Conservation (phyloP, 2,329 filamentous ascomycete genomes). For the Phialophora macrospora region DNA sequence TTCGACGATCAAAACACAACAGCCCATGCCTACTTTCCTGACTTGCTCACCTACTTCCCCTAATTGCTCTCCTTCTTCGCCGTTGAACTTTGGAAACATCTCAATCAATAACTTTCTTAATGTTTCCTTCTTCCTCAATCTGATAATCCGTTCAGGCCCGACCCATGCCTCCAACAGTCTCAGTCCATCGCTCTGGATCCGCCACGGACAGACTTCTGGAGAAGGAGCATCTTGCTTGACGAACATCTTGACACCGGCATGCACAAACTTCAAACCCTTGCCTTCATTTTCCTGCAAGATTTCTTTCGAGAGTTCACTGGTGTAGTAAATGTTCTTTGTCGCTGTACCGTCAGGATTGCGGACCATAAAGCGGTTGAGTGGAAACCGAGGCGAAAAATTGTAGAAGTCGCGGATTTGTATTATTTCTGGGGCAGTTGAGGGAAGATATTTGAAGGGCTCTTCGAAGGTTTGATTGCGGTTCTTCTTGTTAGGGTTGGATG, state of each 20-base stretch:
- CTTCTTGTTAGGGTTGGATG: slow-evolving; percentile 42
- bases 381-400: slow-evolving; percentile 80
- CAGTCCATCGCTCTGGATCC: slow-evolving; percentile 93
- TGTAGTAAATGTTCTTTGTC: slow-evolving; percentile 96
- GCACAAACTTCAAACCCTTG: slow-evolving; percentile 90
- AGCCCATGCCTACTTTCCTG: slow-evolving; percentile 81
- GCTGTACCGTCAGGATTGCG: slow-evolving; percentile 88
- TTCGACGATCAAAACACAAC: slow-evolving; percentile 85
- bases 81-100: slow-evolving; percentile 91
- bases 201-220: slow-evolving; percentile 86
- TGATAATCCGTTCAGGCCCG: slow-evolving; percentile 74
- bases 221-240: slow-evolving; percentile 95
- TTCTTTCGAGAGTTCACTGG: slow-evolving; percentile 78
- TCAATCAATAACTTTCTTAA: slow-evolving; percentile 83
- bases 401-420: slow-evolving; percentile 82
- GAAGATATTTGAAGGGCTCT: slow-evolving; percentile 92
- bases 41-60: slow-evolving; percentile 88
- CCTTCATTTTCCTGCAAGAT: slow-evolving; percentile 88
- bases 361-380: slow-evolving; percentile 90
- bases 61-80: slow-evolving; percentile 73
- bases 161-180: slow-evolving; percentile 90
- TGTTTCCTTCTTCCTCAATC: slow-evolving; percentile 76
- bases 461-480: slow-evolving; percentile 64
- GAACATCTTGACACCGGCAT: slow-evolving; percentile 98
- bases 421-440: slow-evolving; percentile 71